Evolutionary conservation across 768 basidiomycete species (phyloP), one percentile per base, ranked within the genome.

Genomic region (Boletus rubropictus): DNA sequence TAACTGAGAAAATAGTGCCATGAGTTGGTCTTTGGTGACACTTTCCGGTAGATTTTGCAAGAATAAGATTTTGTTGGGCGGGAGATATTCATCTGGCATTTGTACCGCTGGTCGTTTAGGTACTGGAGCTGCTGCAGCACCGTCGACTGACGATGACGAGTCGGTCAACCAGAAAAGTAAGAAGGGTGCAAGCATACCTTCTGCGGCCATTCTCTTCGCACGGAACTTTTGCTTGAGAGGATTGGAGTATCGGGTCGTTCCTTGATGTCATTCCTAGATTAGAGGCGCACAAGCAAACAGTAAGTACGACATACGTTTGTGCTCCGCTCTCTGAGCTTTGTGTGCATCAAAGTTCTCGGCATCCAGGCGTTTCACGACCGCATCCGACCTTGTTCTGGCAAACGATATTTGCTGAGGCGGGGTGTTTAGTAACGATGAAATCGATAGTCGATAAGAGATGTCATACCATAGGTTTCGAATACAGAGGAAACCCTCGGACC

Each of bases 61-160:
- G 79, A 99, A 99, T 42, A 99, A 78, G 68, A 98, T 95, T 67
- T 94, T 93, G 85, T 99, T 99, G 32, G 96, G 95, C 2, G 96
- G 96, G 7, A 99, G 80, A 67, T 97, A 98, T 67, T 99, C 96
- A 84, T 99, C 96, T 33, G 95, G 94, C 92, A 98, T 96, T 65
- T 94, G 90, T 50, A 96, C 86, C 55, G 83, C 81, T 20, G 88
- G 88, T 35, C 88, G 79, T 68, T 83, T 89, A 17, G 86, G 69
- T 25, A 78, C 80, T 9, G 88, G 80, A 5, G 73, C 69, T 7
- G 85, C 74, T 4, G 80, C 71, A 22, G 75, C 79, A 21, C 87
- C 86, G 39, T 87, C 87, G 64, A 83, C 87, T 86, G 52, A 31
- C 46, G 25, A 43, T 4, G 32, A 39, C 22, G 53, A n/a, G 14